phyloP scores from a whole-genome alignment of 345 rosid genomes.

The Xanthoceras sorbifolium region DNA sequence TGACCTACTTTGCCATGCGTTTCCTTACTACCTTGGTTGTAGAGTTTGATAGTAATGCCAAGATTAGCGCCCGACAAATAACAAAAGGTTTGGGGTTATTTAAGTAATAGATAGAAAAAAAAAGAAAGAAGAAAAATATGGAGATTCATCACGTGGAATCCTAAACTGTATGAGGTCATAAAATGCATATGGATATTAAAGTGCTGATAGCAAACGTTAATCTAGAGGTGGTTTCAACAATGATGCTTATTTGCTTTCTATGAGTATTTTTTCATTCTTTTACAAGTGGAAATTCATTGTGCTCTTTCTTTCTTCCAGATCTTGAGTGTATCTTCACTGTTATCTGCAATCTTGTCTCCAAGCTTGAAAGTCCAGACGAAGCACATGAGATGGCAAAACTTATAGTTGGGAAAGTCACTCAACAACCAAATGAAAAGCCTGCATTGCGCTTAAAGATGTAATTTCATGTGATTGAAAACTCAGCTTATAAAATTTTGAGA shows the following conservation, averaged over 20 bases:
- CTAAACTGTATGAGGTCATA: neutral
- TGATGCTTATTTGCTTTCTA: neutral
- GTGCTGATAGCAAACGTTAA: neutral
- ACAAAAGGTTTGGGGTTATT: too few relatives aligned
- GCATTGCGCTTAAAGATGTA: conserved; percentile 92
- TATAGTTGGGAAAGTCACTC: conserved; percentile 70
- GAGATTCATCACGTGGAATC: neutral
- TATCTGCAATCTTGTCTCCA: conserved; percentile 83
- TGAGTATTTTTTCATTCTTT: neutral
- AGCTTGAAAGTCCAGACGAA: conserved; percentile 58
- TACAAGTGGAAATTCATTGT: neutral
- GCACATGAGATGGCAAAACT: conserved; percentile 76
- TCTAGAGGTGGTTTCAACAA: neutral
- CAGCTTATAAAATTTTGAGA: conserved; percentile 1
- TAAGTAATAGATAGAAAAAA: too few relatives aligned
- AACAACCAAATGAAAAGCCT: conserved; percentile 86
- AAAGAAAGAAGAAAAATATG: neutral
- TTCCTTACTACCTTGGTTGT: too few relatives aligned
- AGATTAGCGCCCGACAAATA: too few relatives aligned
- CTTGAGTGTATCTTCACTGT: conserved; percentile 88
- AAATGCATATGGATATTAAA: neutral
- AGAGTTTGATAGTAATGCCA: too few relatives aligned
- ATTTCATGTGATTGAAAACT: conserved; percentile 10
- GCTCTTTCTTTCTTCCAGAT: too few relatives aligned
- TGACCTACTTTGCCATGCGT: too few relatives aligned